Percentiles rank a stretch among this genome's conserved stretches.
Conservation (phyloP, 1,284 basidiomycete species). For the Mixia osmundae region DNA sequence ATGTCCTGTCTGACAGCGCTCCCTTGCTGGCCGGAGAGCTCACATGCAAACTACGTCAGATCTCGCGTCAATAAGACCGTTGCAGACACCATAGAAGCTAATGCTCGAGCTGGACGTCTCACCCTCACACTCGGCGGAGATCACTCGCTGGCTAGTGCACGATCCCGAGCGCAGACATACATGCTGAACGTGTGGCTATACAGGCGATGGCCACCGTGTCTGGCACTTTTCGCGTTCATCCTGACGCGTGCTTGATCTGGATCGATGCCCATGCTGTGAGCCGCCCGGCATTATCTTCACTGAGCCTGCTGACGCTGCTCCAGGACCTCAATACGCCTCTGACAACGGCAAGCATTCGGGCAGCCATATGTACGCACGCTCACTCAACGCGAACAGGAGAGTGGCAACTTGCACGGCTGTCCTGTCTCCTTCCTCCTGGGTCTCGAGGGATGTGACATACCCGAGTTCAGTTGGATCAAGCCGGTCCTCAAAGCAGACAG, state of each 20-base stretch:
- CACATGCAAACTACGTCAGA: slow-evolving; percentile 1
- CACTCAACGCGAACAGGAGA: slow-evolving; percentile 23
- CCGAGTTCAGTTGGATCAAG: slow-evolving; percentile 53
- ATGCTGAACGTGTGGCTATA: slow-evolving; percentile 3
- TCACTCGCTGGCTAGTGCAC: slow-evolving; percentile 55
- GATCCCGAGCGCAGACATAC: not conserved
- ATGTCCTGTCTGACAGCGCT: slow-evolving; percentile 18
- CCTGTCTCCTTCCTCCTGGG: slow-evolving; percentile 69
- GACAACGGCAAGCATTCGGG: slow-evolving; percentile 31
- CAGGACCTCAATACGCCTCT: slow-evolving; percentile 85
- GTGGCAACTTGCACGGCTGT: slow-evolving; percentile 95
- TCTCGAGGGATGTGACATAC: slow-evolving; percentile 23
- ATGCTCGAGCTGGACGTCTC: slow-evolving; percentile 52
- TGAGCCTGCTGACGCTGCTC: slow-evolving; percentile 31
- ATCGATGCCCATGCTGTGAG: slow-evolving; percentile 25
- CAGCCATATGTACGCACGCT: not conserved
- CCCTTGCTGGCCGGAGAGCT: not conserved
- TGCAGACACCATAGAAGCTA: slow-evolving; percentile 45
- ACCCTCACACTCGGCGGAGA: slow-evolving; percentile 91
- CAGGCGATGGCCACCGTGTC: slow-evolving; percentile 80
- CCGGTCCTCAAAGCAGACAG: slow-evolving; percentile 44
- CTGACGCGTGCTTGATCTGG: slow-evolving; percentile 68
- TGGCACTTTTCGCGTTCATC: slow-evolving; percentile 36
- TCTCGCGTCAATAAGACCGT: slow-evolving; percentile 52
- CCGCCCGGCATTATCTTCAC: not conserved